These are phyloP conservation scores for Polymyxa betae DNA, from an alignment of 208 protist species.

Conservation along the genomic window DNA sequence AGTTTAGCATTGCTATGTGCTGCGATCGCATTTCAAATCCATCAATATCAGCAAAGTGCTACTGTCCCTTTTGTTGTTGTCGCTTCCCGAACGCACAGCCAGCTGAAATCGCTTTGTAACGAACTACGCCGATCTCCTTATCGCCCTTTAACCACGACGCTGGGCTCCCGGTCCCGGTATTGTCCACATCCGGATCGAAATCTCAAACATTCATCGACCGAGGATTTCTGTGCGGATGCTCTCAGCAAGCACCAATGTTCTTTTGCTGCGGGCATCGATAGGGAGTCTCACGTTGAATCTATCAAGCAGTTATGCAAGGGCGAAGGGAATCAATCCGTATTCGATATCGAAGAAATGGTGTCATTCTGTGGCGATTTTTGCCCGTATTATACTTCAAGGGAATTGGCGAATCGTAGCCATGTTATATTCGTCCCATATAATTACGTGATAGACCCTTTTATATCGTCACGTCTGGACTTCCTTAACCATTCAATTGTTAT, in stretches of 20 bases:
- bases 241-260: too few species aligned
- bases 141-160: not conserved
- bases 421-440: constrained; percentile 27
- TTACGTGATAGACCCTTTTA: not conserved
- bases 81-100: not conserved
- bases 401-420: not conserved
- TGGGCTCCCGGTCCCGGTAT: not conserved
- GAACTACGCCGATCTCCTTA: not conserved
- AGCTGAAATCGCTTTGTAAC: not conserved
- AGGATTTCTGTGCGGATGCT: too few species aligned
- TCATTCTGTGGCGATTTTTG: not conserved
- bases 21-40: constrained; percentile 31
- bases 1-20: constrained; percentile 14
- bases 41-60: not conserved
- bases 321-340: too few species aligned
- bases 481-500: not conserved
- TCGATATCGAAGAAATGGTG: too few species aligned
- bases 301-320: too few species aligned
- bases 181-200: not conserved
- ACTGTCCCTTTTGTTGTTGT: not conserved
- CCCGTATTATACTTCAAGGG: constrained; percentile 16
- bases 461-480: not conserved
- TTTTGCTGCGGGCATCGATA: too few species aligned
- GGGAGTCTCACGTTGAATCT: too few species aligned
- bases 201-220: too few species aligned